Conservation (phyloP, 768 basidiomycete genomes). For the Daedalea quercina region DNA sequence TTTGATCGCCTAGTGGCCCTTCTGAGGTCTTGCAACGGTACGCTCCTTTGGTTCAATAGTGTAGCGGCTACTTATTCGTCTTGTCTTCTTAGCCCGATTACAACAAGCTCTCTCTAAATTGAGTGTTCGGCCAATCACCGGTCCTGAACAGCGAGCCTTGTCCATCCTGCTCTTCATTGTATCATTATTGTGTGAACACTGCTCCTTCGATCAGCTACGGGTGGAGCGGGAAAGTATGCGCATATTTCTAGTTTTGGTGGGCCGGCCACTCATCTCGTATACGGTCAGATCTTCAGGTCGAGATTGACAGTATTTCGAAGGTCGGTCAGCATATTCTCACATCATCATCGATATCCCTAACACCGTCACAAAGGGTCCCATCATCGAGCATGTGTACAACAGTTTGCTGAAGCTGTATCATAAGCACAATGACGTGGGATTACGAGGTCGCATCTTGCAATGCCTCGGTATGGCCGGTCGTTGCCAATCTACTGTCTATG, state of each 20-base stretch:
- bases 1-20: conserved; percentile 71
- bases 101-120: conserved; percentile 49
- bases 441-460: conserved; percentile 72
- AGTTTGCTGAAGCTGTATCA: conserved; percentile 67
- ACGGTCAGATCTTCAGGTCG: conserved; percentile 43
- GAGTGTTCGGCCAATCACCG: conserved; percentile 30
- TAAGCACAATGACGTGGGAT: conserved; percentile 47
- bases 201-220: conserved; percentile 77
- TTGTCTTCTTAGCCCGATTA: conserved; percentile 43
- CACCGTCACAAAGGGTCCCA: conserved; percentile 41
- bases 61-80: not conserved
- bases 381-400: conserved; percentile 80
- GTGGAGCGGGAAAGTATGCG: conserved; percentile 51
- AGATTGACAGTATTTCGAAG: conserved; percentile 52
- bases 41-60: conserved; percentile 14
- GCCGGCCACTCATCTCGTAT: not conserved
- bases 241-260: not conserved
- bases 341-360: not conserved
- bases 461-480: conserved; percentile 63
- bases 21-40: conserved; percentile 81
- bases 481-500: not conserved
- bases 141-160: conserved; percentile 47
- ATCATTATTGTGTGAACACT: conserved; percentile 81
- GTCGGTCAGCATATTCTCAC: conserved; percentile 28
- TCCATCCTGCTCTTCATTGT: conserved; percentile 79